Evolutionary conservation across 352 stramenopile genomes (phyloP).

Genomic region (Globisporangium nagaii): DNA sequence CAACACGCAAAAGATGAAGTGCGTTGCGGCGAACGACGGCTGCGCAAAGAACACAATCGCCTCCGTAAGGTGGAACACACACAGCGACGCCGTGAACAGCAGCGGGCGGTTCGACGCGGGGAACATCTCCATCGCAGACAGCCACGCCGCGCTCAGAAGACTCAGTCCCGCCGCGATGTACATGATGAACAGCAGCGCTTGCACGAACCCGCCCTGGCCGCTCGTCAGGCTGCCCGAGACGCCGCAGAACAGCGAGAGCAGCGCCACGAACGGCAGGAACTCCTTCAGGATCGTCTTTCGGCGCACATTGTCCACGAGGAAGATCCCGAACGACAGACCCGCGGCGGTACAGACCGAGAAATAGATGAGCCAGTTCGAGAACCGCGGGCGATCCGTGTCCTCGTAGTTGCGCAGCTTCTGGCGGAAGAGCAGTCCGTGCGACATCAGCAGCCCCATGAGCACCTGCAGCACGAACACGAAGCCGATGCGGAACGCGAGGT

Average conservation of each 20-base stretch:
- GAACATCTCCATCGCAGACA: slow-evolving; percentile 81
- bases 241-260: slow-evolving; percentile 56
- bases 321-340: slow-evolving; percentile 66
- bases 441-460: slow-evolving; percentile 65
- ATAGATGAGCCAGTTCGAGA: slow-evolving; percentile 54
- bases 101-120: slow-evolving; percentile 48
- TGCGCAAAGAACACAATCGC: slow-evolving; percentile 47
- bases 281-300: slow-evolving; percentile 89
- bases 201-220: slow-evolving; percentile 30
- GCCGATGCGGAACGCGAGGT: slow-evolving; percentile 56
- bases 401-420: slow-evolving; percentile 24
- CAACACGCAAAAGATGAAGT: slow-evolving; percentile 47
- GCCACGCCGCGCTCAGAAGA: slow-evolving; percentile 68
- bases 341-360: slow-evolving; percentile 39
- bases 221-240: slow-evolving; percentile 36
- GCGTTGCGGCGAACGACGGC: slow-evolving; percentile 53
- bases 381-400: slow-evolving; percentile 15
- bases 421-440: slow-evolving; percentile 52
- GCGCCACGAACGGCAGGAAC: slow-evolving; percentile 66
- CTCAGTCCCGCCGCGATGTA: slow-evolving; percentile 64
- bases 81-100: slow-evolving; percentile 66
- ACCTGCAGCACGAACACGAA: slow-evolving; percentile 59
- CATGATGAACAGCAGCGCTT: slow-evolving; percentile 51
- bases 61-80: slow-evolving; percentile 56
- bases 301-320: slow-evolving; percentile 80